Conservation (phyloP, 1,284 basidiomycete genomes). For the Somion occarium region DNA sequence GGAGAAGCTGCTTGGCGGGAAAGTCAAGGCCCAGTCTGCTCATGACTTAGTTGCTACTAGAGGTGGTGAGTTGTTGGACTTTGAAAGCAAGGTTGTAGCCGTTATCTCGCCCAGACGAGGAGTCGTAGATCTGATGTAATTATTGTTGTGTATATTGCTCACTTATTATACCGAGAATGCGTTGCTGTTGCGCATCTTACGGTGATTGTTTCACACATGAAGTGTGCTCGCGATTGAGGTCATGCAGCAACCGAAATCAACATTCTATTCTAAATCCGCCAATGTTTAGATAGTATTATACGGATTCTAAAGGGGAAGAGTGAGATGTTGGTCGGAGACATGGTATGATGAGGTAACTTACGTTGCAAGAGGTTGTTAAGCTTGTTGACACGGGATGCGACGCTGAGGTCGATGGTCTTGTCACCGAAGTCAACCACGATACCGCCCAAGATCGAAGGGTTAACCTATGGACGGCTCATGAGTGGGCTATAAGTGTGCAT, state of each 20-base stretch:
- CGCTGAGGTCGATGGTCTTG: constrained; percentile 95
- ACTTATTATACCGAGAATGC: not conserved
- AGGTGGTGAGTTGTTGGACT: constrained; percentile 26
- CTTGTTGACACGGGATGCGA: constrained; percentile 90
- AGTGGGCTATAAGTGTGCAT: constrained; percentile 5
- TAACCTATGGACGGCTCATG: too few species aligned
- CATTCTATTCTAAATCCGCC: not conserved
- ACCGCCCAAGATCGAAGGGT: constrained; percentile 84
- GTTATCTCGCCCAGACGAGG: constrained; percentile 33
- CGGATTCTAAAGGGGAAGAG: constrained; percentile 28
- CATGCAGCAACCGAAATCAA: not conserved
- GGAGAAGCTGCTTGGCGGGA: constrained; percentile 47
- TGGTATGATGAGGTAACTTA: constrained; percentile 36
- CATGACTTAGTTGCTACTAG: constrained; percentile 43
- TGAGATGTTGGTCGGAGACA: too few species aligned
- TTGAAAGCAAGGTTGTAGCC: constrained; percentile 45
- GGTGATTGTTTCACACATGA: not conserved
- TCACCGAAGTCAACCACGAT: constrained; percentile 97
- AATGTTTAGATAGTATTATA: constrained; percentile 19
- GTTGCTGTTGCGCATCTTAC: not conserved
- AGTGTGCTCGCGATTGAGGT: not conserved
- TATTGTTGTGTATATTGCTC: not conserved
- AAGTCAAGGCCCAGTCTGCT: constrained; percentile 15
- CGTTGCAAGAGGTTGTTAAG: constrained; percentile 86
- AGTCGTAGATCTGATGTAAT: constrained; percentile 16